Evolutionary conservation across 345 rosid genomes (phyloP), one percentile per base, ranked within the genome.

Genomic region (Acer campestre): DNA sequence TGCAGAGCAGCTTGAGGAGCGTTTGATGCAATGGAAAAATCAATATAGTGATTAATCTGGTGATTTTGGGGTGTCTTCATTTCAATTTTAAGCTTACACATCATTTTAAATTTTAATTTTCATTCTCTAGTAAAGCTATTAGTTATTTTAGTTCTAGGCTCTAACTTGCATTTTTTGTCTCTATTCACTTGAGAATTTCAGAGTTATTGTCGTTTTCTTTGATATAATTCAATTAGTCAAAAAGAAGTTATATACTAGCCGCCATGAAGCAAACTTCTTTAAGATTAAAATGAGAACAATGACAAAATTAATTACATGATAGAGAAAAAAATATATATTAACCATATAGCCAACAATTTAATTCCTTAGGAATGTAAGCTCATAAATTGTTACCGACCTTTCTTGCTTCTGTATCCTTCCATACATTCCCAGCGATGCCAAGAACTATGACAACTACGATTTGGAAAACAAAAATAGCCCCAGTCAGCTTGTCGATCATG

Each of bases 391-490:
- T 42, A 71, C 81, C 22, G 78, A 92, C 98, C 98, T 96, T 91
- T 84, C 93, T 91, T 76, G 97, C 98, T 87, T 94, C 97, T 61
- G 98, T 90, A 78, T 96, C 98, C 90, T 94, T 96, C 99, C 99
- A 94, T 23, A 96, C 91, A 88, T 96, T 96, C 80, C 99, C 99
- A 71, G 98, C 97, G 70, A 90, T 78, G 72, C 99, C 98, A 3
- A 96, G 90, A 78, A 96, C 99, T 80, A 96, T 27, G 68, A 96
- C 98, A 71, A 96, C 98, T 12, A 96, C 98, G 80, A 94, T 90
- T 88, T 96, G 99, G 82, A 96, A 96, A 82, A 94, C 89, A 84
- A 96, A 96, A 84, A 96, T 96, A 46, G 99, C 98, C 79, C 98
- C 98, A 70, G 98, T 96, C 87, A 96, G 84, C 85, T 96, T 96